Base-by-base conservation (phyloP, 176 grass and related monocot species). In the Pontederia paniculata region DNA sequence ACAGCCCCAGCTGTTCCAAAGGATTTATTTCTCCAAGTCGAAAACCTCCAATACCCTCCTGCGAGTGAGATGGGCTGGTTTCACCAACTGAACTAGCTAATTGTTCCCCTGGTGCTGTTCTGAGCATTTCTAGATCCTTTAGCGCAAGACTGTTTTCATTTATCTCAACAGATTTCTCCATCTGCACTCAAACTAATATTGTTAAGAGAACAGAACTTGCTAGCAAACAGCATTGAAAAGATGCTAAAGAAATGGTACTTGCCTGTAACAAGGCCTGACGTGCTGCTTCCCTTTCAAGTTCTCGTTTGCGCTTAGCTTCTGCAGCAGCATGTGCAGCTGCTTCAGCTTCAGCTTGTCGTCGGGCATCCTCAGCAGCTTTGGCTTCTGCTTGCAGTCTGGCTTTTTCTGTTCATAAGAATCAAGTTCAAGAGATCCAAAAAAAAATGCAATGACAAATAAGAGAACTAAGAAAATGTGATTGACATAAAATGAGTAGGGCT, bases 141-240 rank as follows among this genome's bases (percentile, higher is more conserved):
- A 75, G 64, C 63, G 84, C 80, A 41, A 78, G 69, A 17, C 60
- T 76, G 37, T 93, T 19, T 23, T 63, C 94, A 70, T 88, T 88
- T n/a, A 86, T 98, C 48, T 80, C 83, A 10, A 86, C 94, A 41
- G 83, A 84, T 74, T 76, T 93, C 62, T 98, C 94, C 69, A 91
- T 85, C 94, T 98, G 72, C 48, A 84, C 7, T 58, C 7, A 31
- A 10, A 44, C 55, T 54, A 49, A 60, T 41, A 13, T 20, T 21
- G 46, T 77, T 8, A 45, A 14, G 12, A 12, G 11, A 17, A 64
- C 65, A 71, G 10, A 31, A 50, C 48, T 60, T 0, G 21, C 28
- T 0, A 55, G 23, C 62, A 28, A 70, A 76, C 1, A 3, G 9
- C 25, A 50, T 37, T 52, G 21, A 6, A 0, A 12, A 8, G 68